Evolutionary conservation across 1,284 basidiomycete species (phyloP).

Genomic region (Wallemia hederae): DNA sequence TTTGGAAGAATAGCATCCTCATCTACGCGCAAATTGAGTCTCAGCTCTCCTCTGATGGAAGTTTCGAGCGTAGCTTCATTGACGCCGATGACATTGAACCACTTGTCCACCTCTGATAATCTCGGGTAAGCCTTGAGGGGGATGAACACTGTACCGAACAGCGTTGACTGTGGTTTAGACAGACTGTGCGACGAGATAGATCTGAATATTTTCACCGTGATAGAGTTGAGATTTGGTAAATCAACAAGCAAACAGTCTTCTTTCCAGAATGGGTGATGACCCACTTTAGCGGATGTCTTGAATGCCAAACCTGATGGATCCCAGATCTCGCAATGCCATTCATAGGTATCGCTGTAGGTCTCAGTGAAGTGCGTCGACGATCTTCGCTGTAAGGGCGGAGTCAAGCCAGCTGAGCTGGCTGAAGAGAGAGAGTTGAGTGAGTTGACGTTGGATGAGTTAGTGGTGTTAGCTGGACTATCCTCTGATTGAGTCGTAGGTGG

Average conservation of each 20-base stretch:
- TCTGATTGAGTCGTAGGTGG: no score
- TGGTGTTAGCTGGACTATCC: no score
- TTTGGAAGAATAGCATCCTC: background rate
- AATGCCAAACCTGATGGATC: background rate
- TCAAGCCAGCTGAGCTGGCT: background rate
- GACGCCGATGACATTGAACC: background rate
- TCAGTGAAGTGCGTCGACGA: background rate
- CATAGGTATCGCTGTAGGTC: background rate
- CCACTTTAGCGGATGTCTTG: background rate
- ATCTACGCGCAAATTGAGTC: background rate
- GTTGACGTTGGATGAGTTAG: background rate
- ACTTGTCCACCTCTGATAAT: background rate
- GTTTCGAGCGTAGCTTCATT: background rate
- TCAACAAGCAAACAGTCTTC: background rate
- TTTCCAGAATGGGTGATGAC: background rate
- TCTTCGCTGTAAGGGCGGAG: background rate
- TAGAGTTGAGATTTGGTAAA: background rate
- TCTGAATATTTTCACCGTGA: background rate
- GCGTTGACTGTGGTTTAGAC: background rate
- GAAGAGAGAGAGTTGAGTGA: background rate
- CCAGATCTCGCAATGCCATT: slow-evolving; percentile 1
- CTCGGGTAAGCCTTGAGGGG: background rate
- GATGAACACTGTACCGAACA: background rate
- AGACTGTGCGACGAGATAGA: background rate
- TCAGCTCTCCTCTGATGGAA: background rate